Evolutionary conservation across 2,329 filamentous ascomycete species (phyloP).

Genomic region (Claviceps capensis): DNA sequence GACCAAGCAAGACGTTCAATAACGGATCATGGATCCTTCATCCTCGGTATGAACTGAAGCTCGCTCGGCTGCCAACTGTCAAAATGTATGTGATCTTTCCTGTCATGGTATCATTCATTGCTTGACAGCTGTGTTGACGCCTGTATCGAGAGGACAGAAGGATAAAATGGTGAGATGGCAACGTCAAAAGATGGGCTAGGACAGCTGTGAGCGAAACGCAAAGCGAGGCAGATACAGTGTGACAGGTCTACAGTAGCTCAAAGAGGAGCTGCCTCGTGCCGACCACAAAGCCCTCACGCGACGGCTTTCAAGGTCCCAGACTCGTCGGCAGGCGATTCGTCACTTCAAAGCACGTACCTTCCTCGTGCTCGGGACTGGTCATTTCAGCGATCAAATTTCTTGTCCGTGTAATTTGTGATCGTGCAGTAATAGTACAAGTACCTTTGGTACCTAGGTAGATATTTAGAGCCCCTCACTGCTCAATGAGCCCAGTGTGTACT

Average conservation of each 20-base stretch:
- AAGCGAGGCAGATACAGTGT: not conserved
- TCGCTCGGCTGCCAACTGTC: not conserved
- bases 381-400: not conserved
- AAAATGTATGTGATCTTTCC: constrained; percentile 6
- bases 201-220: not conserved
- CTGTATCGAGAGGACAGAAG: not conserved
- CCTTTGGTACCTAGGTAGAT: not conserved
- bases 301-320: not conserved
- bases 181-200: not conserved
- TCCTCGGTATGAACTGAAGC: not conserved
- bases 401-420: not conserved
- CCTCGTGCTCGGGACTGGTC: not conserved
- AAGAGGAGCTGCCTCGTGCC: not conserved
- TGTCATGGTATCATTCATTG: constrained; percentile 1
- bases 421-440: not conserved
- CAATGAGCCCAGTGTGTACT: not conserved
- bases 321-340: no score
- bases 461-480: not conserved
- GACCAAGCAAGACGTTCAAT: not conserved
- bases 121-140: constrained; percentile 6
- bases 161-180: not conserved
- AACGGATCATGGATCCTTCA: not conserved
- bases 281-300: not conserved
- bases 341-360: not conserved
- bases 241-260: not conserved